phyloP scores from a whole-genome alignment of 495 filamentous ascomycete genomes.

The Penicillium canariense region DNA sequence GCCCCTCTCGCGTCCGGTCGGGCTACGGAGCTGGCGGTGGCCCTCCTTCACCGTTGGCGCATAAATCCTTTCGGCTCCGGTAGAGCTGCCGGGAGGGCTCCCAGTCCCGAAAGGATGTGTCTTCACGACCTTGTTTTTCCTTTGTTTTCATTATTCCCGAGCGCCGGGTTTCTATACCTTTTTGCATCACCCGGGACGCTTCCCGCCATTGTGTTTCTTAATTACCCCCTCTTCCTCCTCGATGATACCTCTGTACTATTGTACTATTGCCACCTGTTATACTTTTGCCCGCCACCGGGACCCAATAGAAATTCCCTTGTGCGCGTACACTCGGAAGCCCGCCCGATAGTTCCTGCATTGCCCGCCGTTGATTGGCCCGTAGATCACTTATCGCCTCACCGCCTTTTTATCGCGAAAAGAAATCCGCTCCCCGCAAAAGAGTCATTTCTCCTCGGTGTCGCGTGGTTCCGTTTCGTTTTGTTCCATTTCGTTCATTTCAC shows the following conservation, averaged over 20 bases:
- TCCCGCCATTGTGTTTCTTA: conserved; percentile 21
- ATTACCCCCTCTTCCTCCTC: conserved; percentile 9
- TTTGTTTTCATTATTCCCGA: conserved; percentile 14
- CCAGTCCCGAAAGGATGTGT: conserved; percentile 12
- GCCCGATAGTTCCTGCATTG: conserved; percentile 11
- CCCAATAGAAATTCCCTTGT: conserved; percentile 5
- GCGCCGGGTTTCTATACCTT: conserved; percentile 4
- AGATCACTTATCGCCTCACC: conserved; percentile 41
- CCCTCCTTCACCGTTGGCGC: conserved; percentile 60
- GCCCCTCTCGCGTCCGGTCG: conserved; percentile 63
- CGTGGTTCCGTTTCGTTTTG: neutral
- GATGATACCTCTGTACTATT: conserved; percentile 41
- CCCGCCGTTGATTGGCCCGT: conserved; percentile 24
- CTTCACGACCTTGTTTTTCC: conserved; percentile 23
- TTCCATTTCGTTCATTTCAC: neutral
- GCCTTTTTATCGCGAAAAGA: conserved; percentile 33
- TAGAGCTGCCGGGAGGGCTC: conserved; percentile 15
- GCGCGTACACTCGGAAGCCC: conserved; percentile 5
- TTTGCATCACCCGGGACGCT: conserved; percentile 24
- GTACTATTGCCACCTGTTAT: conserved; percentile 2
- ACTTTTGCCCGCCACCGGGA: neutral
- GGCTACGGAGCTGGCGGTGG: conserved; percentile 44
- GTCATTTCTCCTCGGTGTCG: conserved; percentile 11
- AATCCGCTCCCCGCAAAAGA: conserved; percentile 22
- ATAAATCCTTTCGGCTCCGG: conserved; percentile 59